These are phyloP conservation scores for Xylaria curta DNA, from an alignment of 495 filamentous ascomycete genomes.

Conservation along the genomic window DNA sequence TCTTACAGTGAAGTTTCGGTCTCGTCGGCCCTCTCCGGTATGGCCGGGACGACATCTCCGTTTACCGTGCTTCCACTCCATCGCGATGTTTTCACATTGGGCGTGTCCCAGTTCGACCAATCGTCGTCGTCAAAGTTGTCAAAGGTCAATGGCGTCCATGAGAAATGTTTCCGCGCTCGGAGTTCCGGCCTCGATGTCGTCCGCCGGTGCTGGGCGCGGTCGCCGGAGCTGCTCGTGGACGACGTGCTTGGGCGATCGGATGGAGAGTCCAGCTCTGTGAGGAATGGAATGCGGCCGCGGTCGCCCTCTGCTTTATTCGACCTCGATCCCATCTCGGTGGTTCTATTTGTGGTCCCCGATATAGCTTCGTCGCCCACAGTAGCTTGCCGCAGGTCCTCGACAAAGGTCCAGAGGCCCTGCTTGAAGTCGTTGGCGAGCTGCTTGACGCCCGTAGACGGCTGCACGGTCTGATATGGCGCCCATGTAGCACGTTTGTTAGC, in stretches of 20 bases:
- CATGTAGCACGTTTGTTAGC: conserved; percentile 56
- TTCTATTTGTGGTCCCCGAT: conserved; percentile 48
- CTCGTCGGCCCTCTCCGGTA: conserved; percentile 47
- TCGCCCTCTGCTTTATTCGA: conserved; percentile 39
- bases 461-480: conserved; percentile 47
- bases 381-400: conserved; percentile 93
- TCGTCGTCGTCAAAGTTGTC: conserved; percentile 68
- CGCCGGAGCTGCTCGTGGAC: conserved; percentile 36
- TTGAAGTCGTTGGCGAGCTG: conserved; percentile 91
- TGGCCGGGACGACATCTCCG: conserved; percentile 49
- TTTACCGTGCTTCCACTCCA: conserved; percentile 58
- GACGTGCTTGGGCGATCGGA: conserved; percentile 32
- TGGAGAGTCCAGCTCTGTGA: conserved; percentile 29
- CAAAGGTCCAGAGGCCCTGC: conserved; percentile 93
- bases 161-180: conserved; percentile 50
- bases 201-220: conserved; percentile 36
- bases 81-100: conserved; percentile 52
- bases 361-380: conserved; percentile 92
- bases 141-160: conserved; percentile 54
- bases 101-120: conserved; percentile 76
- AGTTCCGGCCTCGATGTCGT: conserved; percentile 32
- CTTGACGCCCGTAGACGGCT: conserved; percentile 57
- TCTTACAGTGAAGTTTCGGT: conserved; percentile 52
- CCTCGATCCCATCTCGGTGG: conserved; percentile 36
- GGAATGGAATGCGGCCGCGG: conserved; percentile 39